These are phyloP conservation scores for Metschnikowia colocasiae DNA, from an alignment of 805 yeast species.

Conservation along the genomic window DNA sequence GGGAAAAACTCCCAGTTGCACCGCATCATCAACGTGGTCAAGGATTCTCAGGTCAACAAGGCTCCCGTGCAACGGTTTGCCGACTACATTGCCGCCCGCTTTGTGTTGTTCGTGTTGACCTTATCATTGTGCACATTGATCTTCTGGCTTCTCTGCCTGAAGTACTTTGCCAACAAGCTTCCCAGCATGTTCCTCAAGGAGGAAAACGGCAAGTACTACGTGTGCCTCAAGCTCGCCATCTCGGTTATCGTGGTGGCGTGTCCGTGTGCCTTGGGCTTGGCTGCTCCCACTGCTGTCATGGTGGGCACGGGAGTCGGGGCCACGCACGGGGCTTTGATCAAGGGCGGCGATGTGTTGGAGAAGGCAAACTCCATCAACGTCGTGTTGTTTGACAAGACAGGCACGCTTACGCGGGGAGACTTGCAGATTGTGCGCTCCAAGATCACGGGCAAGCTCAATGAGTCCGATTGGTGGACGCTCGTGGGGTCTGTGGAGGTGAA, in stretches of 20 bases:
- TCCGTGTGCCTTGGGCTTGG: slow-evolving; percentile 96
- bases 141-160: slow-evolving; percentile 35
- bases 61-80: slow-evolving; percentile 92
- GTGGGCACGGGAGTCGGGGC: slow-evolving; percentile 99
- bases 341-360: slow-evolving; percentile 90
- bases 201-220: slow-evolving; percentile 55
- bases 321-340: slow-evolving; percentile 78
- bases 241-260: slow-evolving; percentile 96
- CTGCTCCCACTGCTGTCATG: slow-evolving; percentile 98
- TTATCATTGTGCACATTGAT: slow-evolving; percentile 63
- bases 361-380: slow-evolving; percentile 58
- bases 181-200: slow-evolving; percentile 49
- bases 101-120: slow-evolving; percentile 70
- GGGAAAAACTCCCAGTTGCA: slow-evolving; percentile 85
- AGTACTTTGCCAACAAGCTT: slow-evolving; percentile 20
- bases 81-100: slow-evolving; percentile 77
- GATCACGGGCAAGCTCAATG: slow-evolving; percentile 8
- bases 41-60: slow-evolving; percentile 80
- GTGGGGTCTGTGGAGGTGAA: slow-evolving; percentile 58
- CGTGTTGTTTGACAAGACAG: slow-evolving; percentile 90
- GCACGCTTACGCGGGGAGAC: slow-evolving; percentile 84
- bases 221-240: slow-evolving; percentile 75
- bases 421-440: slow-evolving; percentile 43
- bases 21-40: slow-evolving; percentile 81
- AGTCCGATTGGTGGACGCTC: slow-evolving; percentile 47